Base-by-base conservation (phyloP, 371 early-diverging fungal genomes). In the Mucor indicus region DNA sequence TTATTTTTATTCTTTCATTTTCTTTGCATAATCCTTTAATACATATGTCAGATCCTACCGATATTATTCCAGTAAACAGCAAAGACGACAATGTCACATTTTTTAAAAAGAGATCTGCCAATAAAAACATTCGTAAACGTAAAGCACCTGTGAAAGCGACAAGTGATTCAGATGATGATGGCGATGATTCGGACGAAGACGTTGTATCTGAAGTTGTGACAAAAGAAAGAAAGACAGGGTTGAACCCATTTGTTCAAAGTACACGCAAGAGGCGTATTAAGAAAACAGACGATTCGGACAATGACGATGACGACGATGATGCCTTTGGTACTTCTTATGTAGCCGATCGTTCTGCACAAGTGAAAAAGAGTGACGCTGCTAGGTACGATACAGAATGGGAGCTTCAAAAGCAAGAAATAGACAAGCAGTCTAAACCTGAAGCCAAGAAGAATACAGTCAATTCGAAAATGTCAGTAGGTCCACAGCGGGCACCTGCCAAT, bases 401-500 rank as follows among this genome's bases (percentile, higher is more conserved):
- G 23, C 44, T 73, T 2, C 62, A 69, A 23, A 65, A 59, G 3
- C 75, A 76, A 23, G 72, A 69, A 32, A 51, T 69, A 13, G 59
- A 59, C 16, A 70, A 63, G 32, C 41, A 38, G 6, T 64, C 60
- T 8, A 65, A 50, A 48, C 62, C 57, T 16, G 46, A 47, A 2
- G 62, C 72, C 15, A 68, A 69, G 24, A 67, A 62, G 23, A 59
- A 62, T 54, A 69, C 64, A 21, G 56, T 62, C 19, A 74, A 74
- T 21, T 69, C 72, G 1, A 74, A 79, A 43, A 75, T 69, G 64
- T 76, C 88, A 38, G 86, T 90, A 0, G 96, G 98, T 1, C 96
- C 98, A 3, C 83, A 93, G 44, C 64, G 81, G 13, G 95, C 88
- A 2, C 82, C 91, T 13, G 67, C 90, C 12, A 88, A 94, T 60